Conservation (phyloP, 148 eudicot genomes). For the Persicaria maculosa region DNA sequence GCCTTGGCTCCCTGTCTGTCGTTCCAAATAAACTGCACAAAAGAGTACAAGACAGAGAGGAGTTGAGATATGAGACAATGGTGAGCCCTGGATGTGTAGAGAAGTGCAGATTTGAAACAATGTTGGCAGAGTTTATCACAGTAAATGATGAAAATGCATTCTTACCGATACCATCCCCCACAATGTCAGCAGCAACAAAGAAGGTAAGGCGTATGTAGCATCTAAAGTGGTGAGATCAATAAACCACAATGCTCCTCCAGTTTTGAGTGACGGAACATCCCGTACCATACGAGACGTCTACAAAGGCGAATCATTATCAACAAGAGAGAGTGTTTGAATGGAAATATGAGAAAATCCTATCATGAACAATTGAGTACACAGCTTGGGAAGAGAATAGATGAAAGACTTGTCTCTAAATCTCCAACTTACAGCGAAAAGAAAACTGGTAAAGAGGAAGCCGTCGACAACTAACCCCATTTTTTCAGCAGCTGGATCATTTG, state of each 20-base stretch:
- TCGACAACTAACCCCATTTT: too few species aligned
- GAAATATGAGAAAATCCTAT: too few species aligned
- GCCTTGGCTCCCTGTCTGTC: conserved; percentile 70
- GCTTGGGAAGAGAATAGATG: too few species aligned
- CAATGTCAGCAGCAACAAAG: conserved; percentile 61
- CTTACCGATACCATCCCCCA: conserved; percentile 69
- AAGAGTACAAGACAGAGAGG: too few species aligned
- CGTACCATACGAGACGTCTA: not conserved
- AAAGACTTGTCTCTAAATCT: too few species aligned
- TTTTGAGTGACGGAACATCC: conserved; percentile 80
- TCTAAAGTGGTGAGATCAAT: conserved; percentile 81
- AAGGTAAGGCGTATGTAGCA: conserved; percentile 55
- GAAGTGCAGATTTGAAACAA: not conserved
- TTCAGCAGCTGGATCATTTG: too few species aligned
- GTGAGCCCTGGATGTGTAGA: not conserved
- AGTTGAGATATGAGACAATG: not conserved
- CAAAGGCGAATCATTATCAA: too few species aligned
- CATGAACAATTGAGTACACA: too few species aligned
- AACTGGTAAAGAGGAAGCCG: too few species aligned
- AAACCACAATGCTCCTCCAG: conserved; percentile 89
- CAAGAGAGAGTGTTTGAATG: too few species aligned
- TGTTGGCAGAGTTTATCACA: not conserved
- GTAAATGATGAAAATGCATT: not conserved
- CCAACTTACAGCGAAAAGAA: too few species aligned
- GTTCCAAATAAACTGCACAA: conserved; percentile 44